Base-by-base conservation (phyloP, 1,139 yeast genomes). In the Debaryomycetaceae sp. region DNA sequence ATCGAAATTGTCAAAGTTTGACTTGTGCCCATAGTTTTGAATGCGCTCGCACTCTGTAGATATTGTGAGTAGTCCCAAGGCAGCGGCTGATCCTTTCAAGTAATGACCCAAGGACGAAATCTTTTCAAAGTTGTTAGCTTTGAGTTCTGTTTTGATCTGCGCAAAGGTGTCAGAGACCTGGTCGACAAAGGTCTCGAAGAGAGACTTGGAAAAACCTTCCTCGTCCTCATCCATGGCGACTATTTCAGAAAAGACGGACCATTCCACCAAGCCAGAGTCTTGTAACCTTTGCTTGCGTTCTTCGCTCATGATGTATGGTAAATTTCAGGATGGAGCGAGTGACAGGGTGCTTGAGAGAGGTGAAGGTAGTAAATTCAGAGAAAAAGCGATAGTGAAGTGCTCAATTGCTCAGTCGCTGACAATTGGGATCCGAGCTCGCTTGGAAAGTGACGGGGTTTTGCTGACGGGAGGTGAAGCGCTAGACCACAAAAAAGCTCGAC, bases 181-280 rank as follows among this genome's bases (percentile, higher is more conserved):
- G 35, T 81, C 94, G 36, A 81, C 83, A 53, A 82, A 90, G 24
- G 92, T 85, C 38, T 72, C 71, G 32, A 87, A 77, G 37, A 90
- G 64, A 22, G 80, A 68, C 41, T 73, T 64, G 24, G 92, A 78
- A 58, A 90, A 90, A 10, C 80, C 90, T 43, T 81, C 95, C 44
- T 83, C 95, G 42, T 80, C 90, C 44, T 79, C 87, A 53, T 90
- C 97, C 96, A 90, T 87, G 32, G 85, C 80, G 31, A 86, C 70
- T 34, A 90, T 67, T 59, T 90, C 98, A 32, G 79, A 73, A 49
- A 92, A 80, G 18, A 86, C 92, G 28, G 71, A 62, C 95, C 95
- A 85, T 49, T 86, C 90, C 34, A 90, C 78, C 39, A 83, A 63
- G 24, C 83, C 92, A 16, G 73, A 54, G 23, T 57, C 63, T 40